Evolutionary conservation across 441 rosid species (phyloP).

Genomic region (Jatropha podagrica): DNA sequence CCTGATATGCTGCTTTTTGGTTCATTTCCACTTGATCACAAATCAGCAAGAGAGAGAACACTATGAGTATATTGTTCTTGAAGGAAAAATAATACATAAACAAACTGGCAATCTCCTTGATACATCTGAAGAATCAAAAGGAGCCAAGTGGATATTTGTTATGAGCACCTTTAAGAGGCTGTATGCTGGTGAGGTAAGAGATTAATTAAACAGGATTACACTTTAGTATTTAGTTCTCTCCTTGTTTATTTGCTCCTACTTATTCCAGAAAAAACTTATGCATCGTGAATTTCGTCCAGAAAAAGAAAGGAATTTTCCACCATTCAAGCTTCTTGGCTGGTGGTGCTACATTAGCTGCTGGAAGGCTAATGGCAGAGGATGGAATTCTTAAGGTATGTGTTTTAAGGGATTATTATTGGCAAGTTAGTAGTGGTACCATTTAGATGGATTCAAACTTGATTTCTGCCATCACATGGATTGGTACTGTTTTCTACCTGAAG

Average conservation of each 20-base stretch:
- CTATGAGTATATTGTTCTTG: constrained; percentile 56
- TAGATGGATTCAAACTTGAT: neutral
- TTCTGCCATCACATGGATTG: neutral
- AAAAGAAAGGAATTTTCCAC: constrained; percentile 89
- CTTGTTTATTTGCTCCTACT: neutral
- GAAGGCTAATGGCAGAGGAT: constrained; percentile 63
- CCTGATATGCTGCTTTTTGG: constrained; percentile 10
- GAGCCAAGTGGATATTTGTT: constrained; percentile 78
- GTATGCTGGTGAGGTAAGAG: constrained; percentile 68
- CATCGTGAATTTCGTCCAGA: constrained; percentile 42
- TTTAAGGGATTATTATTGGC: neutral
- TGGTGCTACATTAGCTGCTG: constrained; percentile 88
- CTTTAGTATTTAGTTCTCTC: constrained; percentile 2
- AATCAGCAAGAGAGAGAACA: constrained; percentile 85
- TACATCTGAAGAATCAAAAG: constrained; percentile 46
- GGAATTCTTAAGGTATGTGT: constrained; percentile 72
- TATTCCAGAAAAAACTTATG: neutral
- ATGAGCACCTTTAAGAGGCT: constrained; percentile 78
- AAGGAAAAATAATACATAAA: constrained; percentile 70
- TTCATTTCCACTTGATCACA: neutral
- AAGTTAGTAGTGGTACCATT: neutral
- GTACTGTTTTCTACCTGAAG: neutral
- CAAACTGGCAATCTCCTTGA: constrained; percentile 50
- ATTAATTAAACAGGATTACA: constrained; percentile 4
- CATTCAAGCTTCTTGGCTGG: constrained; percentile 98